Evolutionary conservation across 331 rosid genomes (phyloP).

Genomic region (Malus hybrid): DNA sequence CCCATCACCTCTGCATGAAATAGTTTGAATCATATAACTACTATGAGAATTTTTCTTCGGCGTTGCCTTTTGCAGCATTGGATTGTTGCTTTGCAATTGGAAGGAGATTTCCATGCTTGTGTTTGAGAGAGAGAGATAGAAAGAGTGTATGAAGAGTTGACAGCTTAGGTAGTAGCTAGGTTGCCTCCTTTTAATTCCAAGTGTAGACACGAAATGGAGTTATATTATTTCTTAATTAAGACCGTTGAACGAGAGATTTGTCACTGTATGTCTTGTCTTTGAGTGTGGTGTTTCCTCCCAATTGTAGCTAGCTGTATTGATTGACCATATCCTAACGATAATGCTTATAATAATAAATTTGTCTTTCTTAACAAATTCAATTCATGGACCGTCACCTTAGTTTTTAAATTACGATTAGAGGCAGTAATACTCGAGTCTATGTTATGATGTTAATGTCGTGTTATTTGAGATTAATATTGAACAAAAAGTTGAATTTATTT

Average conservation of each 20-base stretch:
- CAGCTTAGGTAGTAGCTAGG: background rate
- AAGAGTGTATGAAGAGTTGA: background rate
- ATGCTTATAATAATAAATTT: background rate
- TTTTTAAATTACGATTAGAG: background rate
- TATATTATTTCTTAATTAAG: background rate
- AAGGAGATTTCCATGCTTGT: constrained; percentile 15
- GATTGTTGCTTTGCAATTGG: constrained; percentile 10
- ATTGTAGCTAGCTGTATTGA: background rate
- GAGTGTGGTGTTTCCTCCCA: background rate
- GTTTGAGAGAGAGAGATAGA: background rate
- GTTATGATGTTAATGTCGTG: background rate
- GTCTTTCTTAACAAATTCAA: background rate
- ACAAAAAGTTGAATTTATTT: background rate
- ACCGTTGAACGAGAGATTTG: background rate
- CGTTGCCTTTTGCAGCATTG: background rate
- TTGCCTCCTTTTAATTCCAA: background rate
- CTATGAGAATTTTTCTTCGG: background rate
- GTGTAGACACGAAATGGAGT: background rate
- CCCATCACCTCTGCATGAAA: constrained; percentile 6
- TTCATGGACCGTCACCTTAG: background rate
- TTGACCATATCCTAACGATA: background rate
- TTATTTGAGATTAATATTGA: background rate
- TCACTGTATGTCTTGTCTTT: background rate
- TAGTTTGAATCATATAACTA: background rate
- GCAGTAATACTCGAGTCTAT: background rate